Conservation (phyloP, 1,139 yeast species). For the Yamadazyma triangularis region DNA sequence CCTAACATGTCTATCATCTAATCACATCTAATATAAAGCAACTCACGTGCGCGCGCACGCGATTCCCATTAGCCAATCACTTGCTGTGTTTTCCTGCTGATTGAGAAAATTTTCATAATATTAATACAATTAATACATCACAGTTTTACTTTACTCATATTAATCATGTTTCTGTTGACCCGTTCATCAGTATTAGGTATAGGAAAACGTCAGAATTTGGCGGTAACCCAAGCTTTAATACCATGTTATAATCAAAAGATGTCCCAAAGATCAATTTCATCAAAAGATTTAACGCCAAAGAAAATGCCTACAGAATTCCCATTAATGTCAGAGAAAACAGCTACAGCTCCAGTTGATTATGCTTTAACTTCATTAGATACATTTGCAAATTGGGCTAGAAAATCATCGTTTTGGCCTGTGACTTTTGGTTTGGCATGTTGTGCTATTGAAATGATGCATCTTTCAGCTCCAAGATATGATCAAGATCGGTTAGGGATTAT, state of each 20-base stretch:
- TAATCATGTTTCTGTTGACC: neutral
- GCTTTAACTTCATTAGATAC: constrained; percentile 82
- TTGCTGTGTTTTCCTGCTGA: constrained; percentile 14
- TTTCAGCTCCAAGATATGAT: constrained; percentile 87
- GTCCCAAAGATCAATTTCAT: constrained; percentile 27
- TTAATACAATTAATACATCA: neutral
- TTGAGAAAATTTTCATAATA: constrained; percentile 5
- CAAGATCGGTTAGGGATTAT: constrained; percentile 91
- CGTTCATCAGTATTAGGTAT: constrained; percentile 5
- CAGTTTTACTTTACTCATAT: too few relatives aligned
- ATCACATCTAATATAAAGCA: too few relatives aligned
- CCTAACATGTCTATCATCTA: too few relatives aligned
- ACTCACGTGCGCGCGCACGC: neutral
- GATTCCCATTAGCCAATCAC: constrained; percentile 11
- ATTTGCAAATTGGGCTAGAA: constrained; percentile 89
- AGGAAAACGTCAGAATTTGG: constrained; percentile 10
- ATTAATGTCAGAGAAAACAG: constrained; percentile 42
- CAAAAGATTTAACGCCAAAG: constrained; percentile 44
- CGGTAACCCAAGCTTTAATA: too few relatives aligned
- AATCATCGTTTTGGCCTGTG: constrained; percentile 91
- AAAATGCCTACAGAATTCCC: constrained; percentile 44
- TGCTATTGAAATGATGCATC: constrained; percentile 96
- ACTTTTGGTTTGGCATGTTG: constrained; percentile 91
- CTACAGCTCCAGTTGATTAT: constrained; percentile 61
- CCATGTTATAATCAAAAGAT: too few relatives aligned